Base-by-base conservation (phyloP, 202 grass and related monocot genomes). In the Zoysia matrella region DNA sequence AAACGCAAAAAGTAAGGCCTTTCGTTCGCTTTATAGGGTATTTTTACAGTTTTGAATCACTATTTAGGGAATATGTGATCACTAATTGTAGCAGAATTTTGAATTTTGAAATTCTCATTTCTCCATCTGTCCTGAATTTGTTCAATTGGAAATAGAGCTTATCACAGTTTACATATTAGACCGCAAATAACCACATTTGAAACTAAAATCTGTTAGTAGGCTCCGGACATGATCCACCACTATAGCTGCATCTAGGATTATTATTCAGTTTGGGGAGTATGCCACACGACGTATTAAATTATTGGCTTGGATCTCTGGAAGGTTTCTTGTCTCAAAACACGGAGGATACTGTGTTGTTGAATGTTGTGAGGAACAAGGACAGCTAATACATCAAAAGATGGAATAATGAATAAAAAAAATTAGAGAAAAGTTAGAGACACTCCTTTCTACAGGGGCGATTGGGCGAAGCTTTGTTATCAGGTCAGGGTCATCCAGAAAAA, bases 1-100 rank as follows among this genome's bases (percentile, higher is more conserved):
- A 47, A 14, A 40, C 52, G 46, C 51, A 76, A 10, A 90, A 81
- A 12, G 90, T 92, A 84, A 84, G 80, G 49, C 65, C 72, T 64
- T 77, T 39, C 1, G 67, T 43, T 68, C 60, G 30, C 65, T 16
- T 73, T 82, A 18, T 54, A 13, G 13, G 67, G 72, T 13, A 7
- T 54, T 68, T 46, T 47, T 6, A 8, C 18, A 60, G 5, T 69
- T 74, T 55, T 12, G 10, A 39, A 78, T 50, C 12, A 12, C 49
- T 54, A 30, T 3, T 63, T 13, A 39, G 3, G 11, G 12, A 43
- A 83, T 73, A 43, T 47, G 18, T 68, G 12, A 16, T 4, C 4
- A 16, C 15, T 54, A 14, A 70, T 81, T 2, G 6, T 52, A 69
- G 60, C 8, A 74, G 51, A 75, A 47, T 60, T 52, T 30, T 18